These are phyloP conservation scores for Eimeria sp. DNA, from an alignment of 169 alveolate genomes.

Conservation along the genomic window DNA sequence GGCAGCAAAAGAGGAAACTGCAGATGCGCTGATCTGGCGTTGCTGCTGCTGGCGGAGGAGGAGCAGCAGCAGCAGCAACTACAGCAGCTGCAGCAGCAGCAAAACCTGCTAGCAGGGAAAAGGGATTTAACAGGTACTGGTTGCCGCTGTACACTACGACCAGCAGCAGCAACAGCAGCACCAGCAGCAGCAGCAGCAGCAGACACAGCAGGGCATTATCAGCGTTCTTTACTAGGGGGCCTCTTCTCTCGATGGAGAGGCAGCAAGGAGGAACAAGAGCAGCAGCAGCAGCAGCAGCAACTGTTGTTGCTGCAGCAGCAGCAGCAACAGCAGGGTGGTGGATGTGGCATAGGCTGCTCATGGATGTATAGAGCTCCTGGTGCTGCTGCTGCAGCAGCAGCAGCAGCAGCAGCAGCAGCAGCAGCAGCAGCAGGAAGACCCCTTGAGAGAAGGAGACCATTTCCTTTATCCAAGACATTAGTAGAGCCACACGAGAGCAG, in stretches of 20 bases:
- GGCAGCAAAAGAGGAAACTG: constrained; percentile 1
- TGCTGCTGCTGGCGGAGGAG: neutral
- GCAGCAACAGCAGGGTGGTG: neutral
- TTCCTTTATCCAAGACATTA: neutral
- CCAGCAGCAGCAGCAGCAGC: neutral
- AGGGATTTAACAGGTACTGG: neutral
- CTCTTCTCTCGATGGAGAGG: neutral
- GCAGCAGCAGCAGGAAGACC: too few relatives aligned
- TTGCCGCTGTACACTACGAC: neutral
- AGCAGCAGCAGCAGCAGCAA: constrained; percentile 4
- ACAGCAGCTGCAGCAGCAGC: neutral
- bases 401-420: constrained; percentile 11
- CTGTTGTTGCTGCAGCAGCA: constrained; percentile 1
- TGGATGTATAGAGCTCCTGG: neutral
- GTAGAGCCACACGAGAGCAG: neutral
- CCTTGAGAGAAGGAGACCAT: neutral
- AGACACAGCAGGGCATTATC: neutral
- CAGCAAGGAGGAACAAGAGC: neutral
- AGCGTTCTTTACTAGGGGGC: neutral
- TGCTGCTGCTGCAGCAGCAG: neutral
- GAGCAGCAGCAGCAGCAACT: constrained; percentile 9
- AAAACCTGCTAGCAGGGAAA: neutral
- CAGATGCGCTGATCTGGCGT: neutral
- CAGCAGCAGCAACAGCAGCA: constrained; percentile 5
- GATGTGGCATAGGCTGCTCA: neutral